Evolutionary conservation across 2,329 filamentous ascomycete species (phyloP).

Genomic region (Sclerotiophoma versabilis): DNA sequence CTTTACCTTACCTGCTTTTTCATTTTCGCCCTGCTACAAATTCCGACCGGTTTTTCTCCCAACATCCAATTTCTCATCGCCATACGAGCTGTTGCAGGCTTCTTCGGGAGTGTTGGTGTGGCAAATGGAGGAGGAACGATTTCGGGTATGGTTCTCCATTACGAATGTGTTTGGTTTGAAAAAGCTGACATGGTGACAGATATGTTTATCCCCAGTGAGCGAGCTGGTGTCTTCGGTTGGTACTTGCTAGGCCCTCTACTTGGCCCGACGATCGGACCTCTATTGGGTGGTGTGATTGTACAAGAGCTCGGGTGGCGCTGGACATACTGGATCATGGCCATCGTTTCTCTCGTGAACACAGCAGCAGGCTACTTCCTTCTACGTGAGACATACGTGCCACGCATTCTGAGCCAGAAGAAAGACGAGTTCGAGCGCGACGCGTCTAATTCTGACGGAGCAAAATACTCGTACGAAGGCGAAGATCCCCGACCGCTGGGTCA

Average conservation of each 20-base stretch:
- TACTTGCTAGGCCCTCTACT: slow-evolving; percentile 55
- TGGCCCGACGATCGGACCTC: slow-evolving; percentile 52
- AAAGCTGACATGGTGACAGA: slow-evolving; percentile 41
- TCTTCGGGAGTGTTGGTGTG: slow-evolving; percentile 60
- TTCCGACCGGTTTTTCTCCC: slow-evolving; percentile 56
- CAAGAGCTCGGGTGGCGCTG: slow-evolving; percentile 56
- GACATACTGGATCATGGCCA: slow-evolving; percentile 57
- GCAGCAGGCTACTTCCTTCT: slow-evolving; percentile 54
- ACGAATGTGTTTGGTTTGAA: neutral
- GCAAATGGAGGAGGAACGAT: slow-evolving; percentile 61
- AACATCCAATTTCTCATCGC: slow-evolving; percentile 56
- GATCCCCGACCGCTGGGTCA: slow-evolving; percentile 48
- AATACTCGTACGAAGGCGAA: slow-evolving; percentile 54
- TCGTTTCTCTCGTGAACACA: slow-evolving; percentile 52
- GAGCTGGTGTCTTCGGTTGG: slow-evolving; percentile 57
- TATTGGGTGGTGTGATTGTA: slow-evolving; percentile 55
- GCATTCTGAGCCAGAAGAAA: slow-evolving; percentile 49
- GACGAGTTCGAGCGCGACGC: slow-evolving; percentile 42
- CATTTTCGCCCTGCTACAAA: slow-evolving; percentile 56
- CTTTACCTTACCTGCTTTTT: slow-evolving; percentile 56
- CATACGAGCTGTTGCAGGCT: slow-evolving; percentile 56
- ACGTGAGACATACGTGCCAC: slow-evolving; percentile 54
- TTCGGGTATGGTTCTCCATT: neutral
- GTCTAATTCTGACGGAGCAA: slow-evolving; percentile 30
- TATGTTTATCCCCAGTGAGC: slow-evolving; percentile 57